Evolutionary conservation across 2,329 filamentous ascomycete genomes (phyloP).

Genomic region (Pyricularia sp.): DNA sequence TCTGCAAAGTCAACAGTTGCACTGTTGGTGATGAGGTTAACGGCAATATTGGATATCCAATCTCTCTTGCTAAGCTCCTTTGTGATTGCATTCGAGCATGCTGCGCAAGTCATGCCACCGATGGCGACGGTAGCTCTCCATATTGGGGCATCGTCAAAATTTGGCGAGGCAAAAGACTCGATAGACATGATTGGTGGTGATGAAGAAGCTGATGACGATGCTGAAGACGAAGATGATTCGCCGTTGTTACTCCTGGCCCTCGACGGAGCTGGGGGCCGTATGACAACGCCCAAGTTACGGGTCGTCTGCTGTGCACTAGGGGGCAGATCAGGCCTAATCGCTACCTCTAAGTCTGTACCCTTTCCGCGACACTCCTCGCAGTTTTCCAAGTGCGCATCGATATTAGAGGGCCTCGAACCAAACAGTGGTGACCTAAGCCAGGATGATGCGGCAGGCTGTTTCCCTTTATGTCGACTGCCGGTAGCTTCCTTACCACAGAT

Average conservation of each 20-base stretch:
- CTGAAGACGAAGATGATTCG: background rate
- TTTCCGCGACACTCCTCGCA: constrained; percentile 29
- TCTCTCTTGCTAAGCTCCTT: constrained; percentile 46
- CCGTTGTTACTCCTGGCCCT: background rate
- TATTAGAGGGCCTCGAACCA: background rate
- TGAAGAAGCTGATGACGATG: background rate
- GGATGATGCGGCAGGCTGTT: constrained; percentile 1
- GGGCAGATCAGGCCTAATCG: background rate
- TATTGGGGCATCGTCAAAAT: constrained; percentile 20
- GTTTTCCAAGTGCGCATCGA: constrained; percentile 28
- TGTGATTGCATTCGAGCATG: constrained; percentile 56
- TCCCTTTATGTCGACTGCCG: background rate
- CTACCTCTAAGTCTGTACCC: background rate
- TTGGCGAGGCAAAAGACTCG: constrained; percentile 23
- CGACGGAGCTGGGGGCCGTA: background rate
- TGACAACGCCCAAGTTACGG: background rate
- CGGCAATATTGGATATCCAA: constrained; percentile 47
- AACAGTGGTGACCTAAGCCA: constrained; percentile 2
- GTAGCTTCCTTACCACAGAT: background rate
- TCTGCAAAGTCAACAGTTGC: constrained; percentile 50
- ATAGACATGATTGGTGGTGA: constrained; percentile 9
- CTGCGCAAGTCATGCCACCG: constrained; percentile 65
- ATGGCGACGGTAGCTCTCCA: constrained; percentile 50
- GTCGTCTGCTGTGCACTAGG: background rate
- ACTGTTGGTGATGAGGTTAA: constrained; percentile 61